Conservation (phyloP, 2,329 filamentous ascomycete genomes). For the Apiospora phragmitis region DNA sequence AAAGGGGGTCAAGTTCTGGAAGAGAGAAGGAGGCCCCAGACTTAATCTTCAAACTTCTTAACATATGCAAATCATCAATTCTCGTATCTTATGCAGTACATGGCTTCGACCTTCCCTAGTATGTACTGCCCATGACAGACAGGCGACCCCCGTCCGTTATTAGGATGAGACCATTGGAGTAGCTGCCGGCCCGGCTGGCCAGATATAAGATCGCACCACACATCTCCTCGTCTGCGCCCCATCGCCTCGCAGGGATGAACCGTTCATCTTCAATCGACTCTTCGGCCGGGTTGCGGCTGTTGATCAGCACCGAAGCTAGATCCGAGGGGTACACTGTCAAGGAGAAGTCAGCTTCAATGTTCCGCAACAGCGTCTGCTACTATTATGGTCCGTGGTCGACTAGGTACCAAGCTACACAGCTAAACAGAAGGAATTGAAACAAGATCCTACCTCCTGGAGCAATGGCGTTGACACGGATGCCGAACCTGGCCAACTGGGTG, state of each 20-base stretch:
- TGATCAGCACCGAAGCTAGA: slow-evolving; percentile 19
- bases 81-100: too few species aligned
- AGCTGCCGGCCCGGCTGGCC: slow-evolving; percentile 28
- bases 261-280: slow-evolving; percentile 19
- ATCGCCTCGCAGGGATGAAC: slow-evolving; percentile 28
- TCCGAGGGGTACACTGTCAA: slow-evolving; percentile 30
- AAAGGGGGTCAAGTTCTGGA: too few species aligned
- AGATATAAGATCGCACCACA: slow-evolving; percentile 28
- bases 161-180: slow-evolving; percentile 28
- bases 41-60: too few species aligned
- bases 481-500: slow-evolving; percentile 23
- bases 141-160: slow-evolving; percentile 28
- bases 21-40: too few species aligned
- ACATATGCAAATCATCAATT: too few species aligned
- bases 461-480: slow-evolving; percentile 30
- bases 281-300: slow-evolving; percentile 22
- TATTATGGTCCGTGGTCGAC: too few species aligned
- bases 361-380: too few species aligned
- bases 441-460: slow-evolving; percentile 27
- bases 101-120: too few species aligned
- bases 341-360: too few species aligned
- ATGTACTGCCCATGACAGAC: slow-evolving; percentile 25
- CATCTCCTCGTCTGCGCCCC: slow-evolving; percentile 31
- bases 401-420: too few species aligned
- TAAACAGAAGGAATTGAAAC: too few species aligned